Evolutionary conservation across 768 basidiomycete genomes (phyloP).

Genomic region (Lactifluus piperatus): DNA sequence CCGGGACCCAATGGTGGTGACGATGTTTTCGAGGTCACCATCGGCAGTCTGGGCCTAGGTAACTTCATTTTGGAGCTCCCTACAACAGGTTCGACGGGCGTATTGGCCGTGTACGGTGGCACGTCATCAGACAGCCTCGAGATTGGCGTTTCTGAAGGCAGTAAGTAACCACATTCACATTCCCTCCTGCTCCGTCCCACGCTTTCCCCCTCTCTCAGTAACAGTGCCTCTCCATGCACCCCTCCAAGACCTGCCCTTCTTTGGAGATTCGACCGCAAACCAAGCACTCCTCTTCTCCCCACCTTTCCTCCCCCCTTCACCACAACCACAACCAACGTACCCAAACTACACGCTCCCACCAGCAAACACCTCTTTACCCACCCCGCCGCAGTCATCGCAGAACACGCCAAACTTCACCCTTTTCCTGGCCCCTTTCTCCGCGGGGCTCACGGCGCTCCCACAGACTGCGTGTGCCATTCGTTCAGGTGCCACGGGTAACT

Average conservation of each 20-base stretch:
- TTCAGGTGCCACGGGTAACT: conserved; percentile 20
- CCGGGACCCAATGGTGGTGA: conserved; percentile 33
- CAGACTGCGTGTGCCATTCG: conserved; percentile 56
- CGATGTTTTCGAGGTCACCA: conserved; percentile 39
- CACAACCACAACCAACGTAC: conserved; percentile 36
- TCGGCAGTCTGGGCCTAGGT: conserved; percentile 40
- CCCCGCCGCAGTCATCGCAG: conserved; percentile 31
- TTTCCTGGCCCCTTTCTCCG: conserved; percentile 43
- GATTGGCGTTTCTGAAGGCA: conserved; percentile 41
- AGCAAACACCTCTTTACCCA: conserved; percentile 41
- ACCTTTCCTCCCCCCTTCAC: conserved; percentile 33
- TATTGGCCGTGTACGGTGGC: conserved; percentile 38
- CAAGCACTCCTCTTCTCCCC: conserved; percentile 69
- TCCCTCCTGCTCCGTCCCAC: too few relatives aligned
- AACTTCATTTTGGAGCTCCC: conserved; percentile 39
- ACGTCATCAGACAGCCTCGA: conserved; percentile 42
- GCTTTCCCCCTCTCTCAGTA: background rate
- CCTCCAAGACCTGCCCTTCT: conserved; percentile 38
- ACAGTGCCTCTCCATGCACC: conserved; percentile 37
- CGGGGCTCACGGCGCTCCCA: conserved; percentile 33
- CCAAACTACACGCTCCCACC: conserved; percentile 71
- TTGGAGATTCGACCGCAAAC: conserved; percentile 69
- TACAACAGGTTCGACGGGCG: conserved; percentile 33
- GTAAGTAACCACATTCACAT: background rate
- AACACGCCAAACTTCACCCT: conserved; percentile 44